These are phyloP conservation scores for Ottelia alismoides DNA, from an alignment of 106 monocot species.

Conservation along the genomic window DNA sequence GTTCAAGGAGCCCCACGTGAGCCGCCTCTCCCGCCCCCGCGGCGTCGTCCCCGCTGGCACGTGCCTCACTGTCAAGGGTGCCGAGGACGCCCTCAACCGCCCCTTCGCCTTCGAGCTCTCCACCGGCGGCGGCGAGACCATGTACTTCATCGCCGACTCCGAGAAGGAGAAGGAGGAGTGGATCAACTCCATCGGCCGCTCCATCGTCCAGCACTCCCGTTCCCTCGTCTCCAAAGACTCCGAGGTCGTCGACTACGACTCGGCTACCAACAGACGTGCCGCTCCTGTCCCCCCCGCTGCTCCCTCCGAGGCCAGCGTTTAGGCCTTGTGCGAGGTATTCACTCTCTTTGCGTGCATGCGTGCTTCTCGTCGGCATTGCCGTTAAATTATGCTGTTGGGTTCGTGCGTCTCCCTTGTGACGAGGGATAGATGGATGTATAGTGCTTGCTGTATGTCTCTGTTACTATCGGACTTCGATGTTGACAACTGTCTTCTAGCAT, in stretches of 20 bases:
- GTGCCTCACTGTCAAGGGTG: constrained; percentile 43
- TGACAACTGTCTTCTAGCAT: too few species aligned
- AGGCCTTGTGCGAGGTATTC: too few species aligned
- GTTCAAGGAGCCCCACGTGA: constrained; percentile 24
- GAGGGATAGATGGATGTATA: too few species aligned
- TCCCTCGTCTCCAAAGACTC: constrained; percentile 22
- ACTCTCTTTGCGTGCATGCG: too few species aligned
- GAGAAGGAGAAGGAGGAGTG: constrained; percentile 39
- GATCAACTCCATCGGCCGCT: constrained; percentile 31
- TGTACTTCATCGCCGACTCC: constrained; percentile 31
- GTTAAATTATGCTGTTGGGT: too few species aligned
- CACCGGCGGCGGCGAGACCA: constrained; percentile 12
- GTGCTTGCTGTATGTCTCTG: too few species aligned
- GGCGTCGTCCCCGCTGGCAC: constrained; percentile 24
- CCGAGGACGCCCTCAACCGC: constrained; percentile 37
- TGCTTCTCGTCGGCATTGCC: too few species aligned
- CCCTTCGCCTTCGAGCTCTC: constrained; percentile 33
- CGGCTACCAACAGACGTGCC: too few species aligned
- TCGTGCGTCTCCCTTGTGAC: too few species aligned
- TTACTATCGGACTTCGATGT: too few species aligned
- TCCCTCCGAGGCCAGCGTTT: too few species aligned
- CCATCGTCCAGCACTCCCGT: constrained; percentile 25
- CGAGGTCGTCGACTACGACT: constrained; percentile 26
- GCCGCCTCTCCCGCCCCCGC: constrained; percentile 15
- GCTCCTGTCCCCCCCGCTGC: too few species aligned